Evolutionary conservation across 2,329 filamentous ascomycete species (phyloP), one percentile per base, ranked within the genome.

Genomic region (Rutstroemia sp.): DNA sequence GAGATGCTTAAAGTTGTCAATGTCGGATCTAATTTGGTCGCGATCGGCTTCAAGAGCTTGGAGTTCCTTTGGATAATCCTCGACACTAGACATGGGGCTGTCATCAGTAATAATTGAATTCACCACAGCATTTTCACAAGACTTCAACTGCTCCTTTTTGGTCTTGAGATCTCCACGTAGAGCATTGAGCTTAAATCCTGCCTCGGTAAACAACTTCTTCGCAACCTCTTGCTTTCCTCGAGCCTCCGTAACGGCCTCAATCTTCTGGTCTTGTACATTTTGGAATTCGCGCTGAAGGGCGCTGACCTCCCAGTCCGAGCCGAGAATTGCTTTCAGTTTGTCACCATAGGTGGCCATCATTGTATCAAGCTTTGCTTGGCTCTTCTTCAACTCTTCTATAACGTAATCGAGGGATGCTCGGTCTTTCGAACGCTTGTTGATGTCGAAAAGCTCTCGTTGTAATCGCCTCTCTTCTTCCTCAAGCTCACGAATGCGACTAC

Each of bases 351-450:
- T 90, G 49, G 77, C 83, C 60, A 77, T 82, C 74, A 96, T 82
- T 0, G 89, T 94, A 8, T 91, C 81, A 2, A 97, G 76, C 59
- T 87, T 88, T 37, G 82, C 80, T 69, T 88, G 82, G 55, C 86
- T 82, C 62, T 90, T 86, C 61, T 82, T 81, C 27, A 90, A 72
- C 66, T 96, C 88, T 64, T 91, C 92, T 66, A 87, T 91, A 37
- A 92, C 79, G 63, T 88, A 85, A 57, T 95, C 89, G 10, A 99
- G 78, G 64, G 88, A 86, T 12, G 92, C 94, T 39, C 91, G 81
- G 60, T 95, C 91, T 4, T 86, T 84, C 5, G 91, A 90, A 57
- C 88, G 81, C 57, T 86, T 85, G 2, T 88, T 95, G 58, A 87
- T 90, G 65, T 95, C 87, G 8, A 91, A 80, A 38, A 96, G 80